phyloP scores from a whole-genome alignment of 2,329 filamentous ascomycete species.

The Rutstroemia sp. region DNA sequence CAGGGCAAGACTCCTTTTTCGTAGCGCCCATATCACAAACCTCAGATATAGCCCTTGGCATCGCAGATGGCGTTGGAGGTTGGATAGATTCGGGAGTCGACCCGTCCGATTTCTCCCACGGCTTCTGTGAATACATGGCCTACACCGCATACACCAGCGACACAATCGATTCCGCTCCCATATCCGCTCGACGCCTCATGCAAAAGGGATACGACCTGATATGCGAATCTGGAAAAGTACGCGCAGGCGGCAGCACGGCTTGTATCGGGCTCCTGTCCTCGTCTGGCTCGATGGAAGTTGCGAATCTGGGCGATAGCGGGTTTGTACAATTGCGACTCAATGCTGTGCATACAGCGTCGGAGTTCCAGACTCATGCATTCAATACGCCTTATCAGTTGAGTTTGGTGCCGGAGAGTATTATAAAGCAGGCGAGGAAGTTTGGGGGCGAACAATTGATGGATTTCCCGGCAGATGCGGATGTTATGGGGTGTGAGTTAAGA shows the following conservation, averaged over 20 bases:
- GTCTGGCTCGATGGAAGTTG: constrained; percentile 73
- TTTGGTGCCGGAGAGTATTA: constrained; percentile 72
- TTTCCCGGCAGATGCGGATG: constrained; percentile 73
- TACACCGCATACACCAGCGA: constrained; percentile 46
- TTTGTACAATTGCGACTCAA: constrained; percentile 83
- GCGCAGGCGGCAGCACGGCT: constrained; percentile 85
- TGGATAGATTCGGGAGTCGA: constrained; percentile 92
- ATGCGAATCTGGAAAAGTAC: constrained; percentile 63
- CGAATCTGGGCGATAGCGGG: constrained; percentile 92
- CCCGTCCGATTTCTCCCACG: constrained; percentile 91
- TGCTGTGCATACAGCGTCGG: constrained; percentile 74
- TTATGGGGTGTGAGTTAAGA: constrained; percentile 67
- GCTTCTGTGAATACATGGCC: constrained; percentile 90
- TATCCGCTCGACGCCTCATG: constrained; percentile 65
- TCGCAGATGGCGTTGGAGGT: constrained; percentile 92
- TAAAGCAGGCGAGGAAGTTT: constrained; percentile 74
- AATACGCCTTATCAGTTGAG: constrained; percentile 96
- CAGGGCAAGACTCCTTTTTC: constrained; percentile 96
- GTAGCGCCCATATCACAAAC: constrained; percentile 63
- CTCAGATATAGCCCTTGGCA: constrained; percentile 70
- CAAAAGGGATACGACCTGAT: constrained; percentile 79
- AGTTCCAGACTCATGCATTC: constrained; percentile 90
- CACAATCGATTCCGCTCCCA: constrained; percentile 28
- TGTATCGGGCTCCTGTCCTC: constrained; percentile 72
- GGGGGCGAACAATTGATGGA: constrained; percentile 78